Conservation (phyloP, 495 filamentous ascomycete species). For the Hypoxylon lienhwacheense region DNA sequence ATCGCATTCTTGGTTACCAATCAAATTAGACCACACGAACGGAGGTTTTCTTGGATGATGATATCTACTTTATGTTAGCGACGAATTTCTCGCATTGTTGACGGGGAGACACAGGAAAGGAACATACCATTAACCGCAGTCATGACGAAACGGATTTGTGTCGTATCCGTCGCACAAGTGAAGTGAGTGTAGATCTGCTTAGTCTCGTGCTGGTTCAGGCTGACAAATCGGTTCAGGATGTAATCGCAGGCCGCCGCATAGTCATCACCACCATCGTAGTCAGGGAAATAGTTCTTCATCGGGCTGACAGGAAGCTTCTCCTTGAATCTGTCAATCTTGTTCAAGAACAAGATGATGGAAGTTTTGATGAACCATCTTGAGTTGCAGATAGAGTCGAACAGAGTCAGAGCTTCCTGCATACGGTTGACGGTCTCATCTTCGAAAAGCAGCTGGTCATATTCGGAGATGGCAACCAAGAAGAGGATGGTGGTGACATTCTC, state of each 20-base stretch:
- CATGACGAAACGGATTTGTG: slow-evolving; percentile 99
- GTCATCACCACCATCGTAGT: slow-evolving; percentile 94
- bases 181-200: slow-evolving; percentile 99
- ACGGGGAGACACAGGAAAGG: neutral
- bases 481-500: slow-evolving; percentile 99
- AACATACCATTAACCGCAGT: slow-evolving; percentile 94
- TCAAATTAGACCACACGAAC: slow-evolving; percentile 96
- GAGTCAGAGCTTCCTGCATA: slow-evolving; percentile 97
- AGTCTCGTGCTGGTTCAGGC: slow-evolving; percentile 95
- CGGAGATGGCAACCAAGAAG: slow-evolving; percentile 97
- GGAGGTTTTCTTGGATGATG: slow-evolving; percentile 99
- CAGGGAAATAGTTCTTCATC: slow-evolving; percentile 99
- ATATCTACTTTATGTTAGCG: slow-evolving; percentile 69
- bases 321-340: slow-evolving; percentile 99
- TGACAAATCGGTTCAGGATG: slow-evolving; percentile 95
- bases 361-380: slow-evolving; percentile 99
- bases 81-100: neutral
- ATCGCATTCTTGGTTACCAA: slow-evolving; percentile 14
- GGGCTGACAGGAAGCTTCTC: slow-evolving; percentile 99
- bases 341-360: slow-evolving; percentile 98
- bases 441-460: slow-evolving; percentile 97
- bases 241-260: slow-evolving; percentile 94
- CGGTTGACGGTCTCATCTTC: slow-evolving; percentile 95
- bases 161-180: slow-evolving; percentile 97
- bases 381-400: slow-evolving; percentile 99